Conservation (phyloP, 1,139 yeast genomes). For the Yamadazyma sp. region DNA sequence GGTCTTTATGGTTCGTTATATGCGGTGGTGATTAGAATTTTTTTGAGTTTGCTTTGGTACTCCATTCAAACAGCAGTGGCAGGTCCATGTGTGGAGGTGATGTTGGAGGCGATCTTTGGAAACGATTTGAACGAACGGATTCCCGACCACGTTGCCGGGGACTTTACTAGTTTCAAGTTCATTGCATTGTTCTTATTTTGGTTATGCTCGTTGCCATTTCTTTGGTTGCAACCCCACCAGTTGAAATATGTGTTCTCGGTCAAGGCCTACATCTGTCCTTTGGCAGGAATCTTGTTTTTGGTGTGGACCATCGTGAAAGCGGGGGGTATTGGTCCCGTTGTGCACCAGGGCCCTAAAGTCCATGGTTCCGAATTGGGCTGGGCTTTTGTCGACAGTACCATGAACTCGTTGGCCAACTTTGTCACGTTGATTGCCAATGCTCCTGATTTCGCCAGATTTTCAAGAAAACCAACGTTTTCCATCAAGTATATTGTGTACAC, state of each 20-base stretch:
- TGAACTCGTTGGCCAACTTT: conserved; percentile 82
- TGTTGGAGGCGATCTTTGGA: conserved; percentile 69
- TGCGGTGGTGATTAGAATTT: conserved; percentile 79
- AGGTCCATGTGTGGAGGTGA: conserved; percentile 75
- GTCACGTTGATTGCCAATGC: conserved; percentile 86
- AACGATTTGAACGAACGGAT: conserved; percentile 45
- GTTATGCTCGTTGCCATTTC: conserved; percentile 72
- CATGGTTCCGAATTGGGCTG: conserved; percentile 69
- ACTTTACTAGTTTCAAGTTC: conserved; percentile 63
- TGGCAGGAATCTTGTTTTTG: conserved; percentile 77
- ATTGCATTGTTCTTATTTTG: conserved; percentile 77
- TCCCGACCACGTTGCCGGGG: conserved; percentile 53
- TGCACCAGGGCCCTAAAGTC: conserved; percentile 48
- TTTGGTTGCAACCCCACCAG: conserved; percentile 79
- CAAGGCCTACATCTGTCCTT: conserved; percentile 73
- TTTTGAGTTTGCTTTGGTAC: conserved; percentile 83
- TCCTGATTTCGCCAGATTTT: conserved; percentile 87
- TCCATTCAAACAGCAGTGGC: conserved; percentile 83
- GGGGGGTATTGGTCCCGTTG: conserved; percentile 70
- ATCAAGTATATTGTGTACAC: conserved; percentile 48
- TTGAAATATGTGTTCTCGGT: conserved; percentile 79
- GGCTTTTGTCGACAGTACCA: conserved; percentile 77
- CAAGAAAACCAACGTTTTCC: conserved; percentile 46
- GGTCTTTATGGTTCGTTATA: conserved; percentile 78
- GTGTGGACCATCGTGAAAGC: conserved; percentile 81